A percentile compares a stretch with the other conserved stretches of the same genome.
Evolutionary conservation across 192 early-diverging fungal species (phyloP).

Genomic region (Hyaloraphidium curvatum): DNA sequence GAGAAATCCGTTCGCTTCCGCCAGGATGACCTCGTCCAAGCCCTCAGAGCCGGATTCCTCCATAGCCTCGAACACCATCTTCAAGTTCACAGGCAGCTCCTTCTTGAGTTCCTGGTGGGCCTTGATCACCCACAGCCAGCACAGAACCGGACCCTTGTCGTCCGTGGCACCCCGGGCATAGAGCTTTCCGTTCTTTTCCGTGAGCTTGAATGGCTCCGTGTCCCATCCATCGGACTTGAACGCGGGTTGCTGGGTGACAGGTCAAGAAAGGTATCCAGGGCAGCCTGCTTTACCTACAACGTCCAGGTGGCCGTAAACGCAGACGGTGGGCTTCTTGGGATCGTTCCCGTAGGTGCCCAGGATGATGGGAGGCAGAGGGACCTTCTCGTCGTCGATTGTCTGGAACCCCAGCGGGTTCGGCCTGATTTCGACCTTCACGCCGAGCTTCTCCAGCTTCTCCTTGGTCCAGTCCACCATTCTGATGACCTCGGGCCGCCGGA

Average conservation of each 20-base stretch:
- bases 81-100: conserved; percentile 56
- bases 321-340: conserved; percentile 81
- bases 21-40: conserved; percentile 68
- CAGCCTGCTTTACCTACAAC: neutral
- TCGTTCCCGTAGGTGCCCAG: conserved; percentile 80
- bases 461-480: too few relatives aligned
- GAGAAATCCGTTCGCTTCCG: conserved; percentile 81
- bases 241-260: conserved; percentile 56
- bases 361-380: conserved; percentile 80
- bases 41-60: conserved; percentile 81
- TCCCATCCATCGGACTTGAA: conserved; percentile 69
- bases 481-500: too few relatives aligned
- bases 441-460: conserved; percentile 2
- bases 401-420: conserved; percentile 64
- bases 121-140: conserved; percentile 90
- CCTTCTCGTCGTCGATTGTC: conserved; percentile 46
- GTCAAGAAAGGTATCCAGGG: neutral
- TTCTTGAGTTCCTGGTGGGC: conserved; percentile 76
- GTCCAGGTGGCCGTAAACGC: conserved; percentile 50
- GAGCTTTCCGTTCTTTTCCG: conserved; percentile 66
- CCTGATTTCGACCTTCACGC: neutral
- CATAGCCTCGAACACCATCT: conserved; percentile 98
- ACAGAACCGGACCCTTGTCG: conserved; percentile 96
- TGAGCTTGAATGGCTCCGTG: conserved; percentile 73
- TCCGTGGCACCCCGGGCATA: conserved; percentile 85